Conservation (phyloP, 768 basidiomycete species). For the Termitomyces sp. region DNA sequence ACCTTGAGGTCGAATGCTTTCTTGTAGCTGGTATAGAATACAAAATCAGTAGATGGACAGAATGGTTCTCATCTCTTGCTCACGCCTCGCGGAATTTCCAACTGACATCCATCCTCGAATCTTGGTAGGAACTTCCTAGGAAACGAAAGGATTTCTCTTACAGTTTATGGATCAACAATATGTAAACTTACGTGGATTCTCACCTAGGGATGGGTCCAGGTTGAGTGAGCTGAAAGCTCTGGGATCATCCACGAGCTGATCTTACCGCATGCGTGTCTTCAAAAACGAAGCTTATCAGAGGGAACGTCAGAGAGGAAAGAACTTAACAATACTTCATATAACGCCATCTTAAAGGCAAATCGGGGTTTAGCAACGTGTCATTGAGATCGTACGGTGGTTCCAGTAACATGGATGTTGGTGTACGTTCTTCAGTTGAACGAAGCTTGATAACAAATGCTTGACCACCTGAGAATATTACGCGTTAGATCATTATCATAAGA, state of each 20-base stretch:
- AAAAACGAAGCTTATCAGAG: not conserved
- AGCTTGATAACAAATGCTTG: constrained; percentile 80
- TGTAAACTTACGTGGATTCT: constrained; percentile 44
- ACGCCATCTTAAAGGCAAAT: constrained; percentile 56
- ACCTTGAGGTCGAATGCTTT: constrained; percentile 64
- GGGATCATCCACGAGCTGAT: not conserved
- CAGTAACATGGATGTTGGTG: constrained; percentile 69
- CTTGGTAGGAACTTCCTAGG: constrained; percentile 33
- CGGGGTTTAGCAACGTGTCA: constrained; percentile 38
- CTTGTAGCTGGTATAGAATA: constrained; percentile 42
- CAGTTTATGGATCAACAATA: not conserved
- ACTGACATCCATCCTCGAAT: constrained; percentile 63
- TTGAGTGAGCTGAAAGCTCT: not conserved
- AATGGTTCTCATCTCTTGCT: constrained; percentile 14
- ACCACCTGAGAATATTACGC: constrained; percentile 41
- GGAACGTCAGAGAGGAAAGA: not conserved
- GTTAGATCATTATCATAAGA: not conserved
- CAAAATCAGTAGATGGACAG: not conserved
- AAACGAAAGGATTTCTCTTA: not conserved
- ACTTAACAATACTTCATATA: constrained; percentile 64
- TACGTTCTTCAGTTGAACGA: constrained; percentile 65
- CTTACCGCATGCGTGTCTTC: constrained; percentile 56
- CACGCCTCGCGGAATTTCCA: constrained; percentile 70
- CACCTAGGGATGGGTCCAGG: constrained; percentile 30
- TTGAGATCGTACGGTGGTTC: constrained; percentile 70